A percentile compares a stretch with the other conserved stretches of the same genome.
Evolutionary conservation across 306 rosid species (phyloP).

Genomic region (Dalbergia oliveri): DNA sequence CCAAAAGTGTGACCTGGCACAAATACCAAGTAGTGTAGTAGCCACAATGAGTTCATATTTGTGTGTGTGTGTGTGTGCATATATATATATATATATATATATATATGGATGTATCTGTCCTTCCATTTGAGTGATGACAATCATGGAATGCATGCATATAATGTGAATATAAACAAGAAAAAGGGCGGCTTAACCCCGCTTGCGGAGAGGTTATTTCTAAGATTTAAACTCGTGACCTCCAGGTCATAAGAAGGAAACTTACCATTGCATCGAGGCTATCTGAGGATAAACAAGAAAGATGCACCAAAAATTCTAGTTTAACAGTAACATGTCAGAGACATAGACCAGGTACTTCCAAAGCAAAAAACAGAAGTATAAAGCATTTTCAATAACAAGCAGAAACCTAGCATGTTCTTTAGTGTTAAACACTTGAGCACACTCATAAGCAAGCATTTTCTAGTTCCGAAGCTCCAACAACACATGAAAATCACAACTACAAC

Average conservation of each 20-base stretch:
- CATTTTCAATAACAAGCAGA: neutral
- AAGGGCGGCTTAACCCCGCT: too few relatives aligned
- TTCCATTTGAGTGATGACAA: conserved; percentile 28
- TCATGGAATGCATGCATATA: conserved; percentile 23
- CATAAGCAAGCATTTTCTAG: conserved; percentile 1
- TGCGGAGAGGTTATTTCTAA: too few relatives aligned
- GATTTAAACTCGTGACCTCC: too few relatives aligned
- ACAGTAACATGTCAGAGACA: conserved; percentile 18
- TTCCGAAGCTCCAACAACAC: conserved; percentile 15
- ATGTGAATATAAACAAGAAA: conserved; percentile 15
- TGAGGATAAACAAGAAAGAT: neutral
- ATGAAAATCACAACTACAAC: conserved; percentile 10
- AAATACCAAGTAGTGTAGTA: conserved; percentile 31
- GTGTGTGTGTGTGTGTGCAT: conserved; percentile 5
- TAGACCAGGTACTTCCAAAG: conserved; percentile 13
- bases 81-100: too few relatives aligned
- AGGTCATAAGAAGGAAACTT: too few relatives aligned
- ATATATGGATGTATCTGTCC: conserved; percentile 34
- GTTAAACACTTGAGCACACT: conserved; percentile 1
- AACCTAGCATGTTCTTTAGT: neutral
- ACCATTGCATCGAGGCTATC: too few relatives aligned
- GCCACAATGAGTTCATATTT: conserved; percentile 3
- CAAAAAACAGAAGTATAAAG: neutral
- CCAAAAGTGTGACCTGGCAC: conserved; percentile 22
- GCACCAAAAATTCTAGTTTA: conserved; percentile 3